phyloP scores from a whole-genome alignment of 805 yeast genomes.

The Groenewaldozyma salmanticensis region DNA sequence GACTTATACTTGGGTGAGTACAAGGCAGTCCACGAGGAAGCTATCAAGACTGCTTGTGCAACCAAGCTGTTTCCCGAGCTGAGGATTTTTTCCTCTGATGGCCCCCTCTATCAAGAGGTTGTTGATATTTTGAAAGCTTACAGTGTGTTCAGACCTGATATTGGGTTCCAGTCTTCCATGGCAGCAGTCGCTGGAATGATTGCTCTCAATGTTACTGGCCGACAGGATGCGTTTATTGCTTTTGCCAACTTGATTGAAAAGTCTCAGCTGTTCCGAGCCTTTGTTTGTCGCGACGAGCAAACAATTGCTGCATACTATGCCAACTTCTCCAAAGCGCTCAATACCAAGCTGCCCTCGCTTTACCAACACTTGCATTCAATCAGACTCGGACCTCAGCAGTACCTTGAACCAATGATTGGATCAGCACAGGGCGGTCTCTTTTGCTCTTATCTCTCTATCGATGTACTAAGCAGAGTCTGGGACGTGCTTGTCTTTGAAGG shows the following conservation, averaged over 20 bases:
- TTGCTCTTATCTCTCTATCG: conserved; percentile 37
- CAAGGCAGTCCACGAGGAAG: conserved; percentile 1
- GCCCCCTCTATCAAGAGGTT: conserved; percentile 29
- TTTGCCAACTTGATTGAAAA: conserved; percentile 32
- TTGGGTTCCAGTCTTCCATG: conserved; percentile 31
- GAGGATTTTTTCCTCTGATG: conserved; percentile 27
- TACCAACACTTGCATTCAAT: conserved; percentile 40
- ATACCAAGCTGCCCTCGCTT: conserved; percentile 36
- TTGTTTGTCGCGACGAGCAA: conserved; percentile 24
- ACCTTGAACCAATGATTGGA: conserved; percentile 34
- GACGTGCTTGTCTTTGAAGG: conserved; percentile 58
- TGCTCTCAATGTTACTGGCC: conserved; percentile 26
- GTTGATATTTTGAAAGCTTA: conserved; percentile 29
- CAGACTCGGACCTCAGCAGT: conserved; percentile 33
- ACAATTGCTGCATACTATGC: conserved; percentile 31
- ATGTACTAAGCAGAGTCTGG: conserved; percentile 39
- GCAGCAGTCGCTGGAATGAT: conserved; percentile 34
- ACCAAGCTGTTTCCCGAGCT: conserved; percentile 29
- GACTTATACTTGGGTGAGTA: conserved; percentile 8
- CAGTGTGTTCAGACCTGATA: conserved; percentile 18
- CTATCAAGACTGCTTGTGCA: conserved; percentile 12
- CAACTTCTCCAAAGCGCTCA: conserved; percentile 41
- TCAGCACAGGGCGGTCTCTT: conserved; percentile 30
- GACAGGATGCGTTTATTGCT: conserved; percentile 31
- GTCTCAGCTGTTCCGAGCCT: conserved; percentile 24